Evolutionary conservation across 2,329 filamentous ascomycete genomes (phyloP), one percentile per base, ranked within the genome.

Genomic region (Colletotrichum karsti): DNA sequence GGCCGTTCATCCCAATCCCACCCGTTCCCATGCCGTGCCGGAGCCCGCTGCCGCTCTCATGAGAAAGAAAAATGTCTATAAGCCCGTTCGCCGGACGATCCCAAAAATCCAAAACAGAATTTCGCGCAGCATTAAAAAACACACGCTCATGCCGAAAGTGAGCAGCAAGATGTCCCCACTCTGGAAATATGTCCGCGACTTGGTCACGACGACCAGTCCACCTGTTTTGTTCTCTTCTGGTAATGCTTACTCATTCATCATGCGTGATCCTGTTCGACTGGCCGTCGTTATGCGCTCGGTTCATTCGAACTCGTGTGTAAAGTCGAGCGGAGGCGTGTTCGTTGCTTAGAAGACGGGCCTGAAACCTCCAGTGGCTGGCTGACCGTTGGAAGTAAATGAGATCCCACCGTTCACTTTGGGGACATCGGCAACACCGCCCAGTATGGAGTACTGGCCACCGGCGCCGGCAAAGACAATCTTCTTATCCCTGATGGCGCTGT

Each of bases 391-490:
- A 5, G 63, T 60, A 24, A 72, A 35, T 35, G 33, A 72, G 13
- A 60, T 35, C 26, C 72, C 72, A 13, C 79, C 79, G 46, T 81
- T 81, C 42, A 72, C 70, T 63, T 72, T 71, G 54, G 74, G 73
- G 1, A 51, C 71, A 37, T 69, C 65, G 35, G 70, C 75, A 24
- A 76, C 76, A 59, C 86, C 85, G 9, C 85, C 84, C n/a, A 93
- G 73, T 24, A 93, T 80, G 1, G 90, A 92, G 78, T 90, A 98
- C 76, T 98, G 95, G 5, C 94, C 94, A 71, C 95, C 95, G n/a
- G 92, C 92, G 46, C 93, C 93, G n/a, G 92, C 93, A 80, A 87
- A 93, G 35, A 90, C 85, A 46, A 98, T 85, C 78, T 91, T 90
- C 80, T 92, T 91, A 44, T 89, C 93, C 30, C 90, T 87, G 28